A percentile compares a stretch with the other conserved stretches of the same genome.
Evolutionary conservation across 371 early-diverging fungal species (phyloP).

Genomic region (Funneliformis caledonium): DNA sequence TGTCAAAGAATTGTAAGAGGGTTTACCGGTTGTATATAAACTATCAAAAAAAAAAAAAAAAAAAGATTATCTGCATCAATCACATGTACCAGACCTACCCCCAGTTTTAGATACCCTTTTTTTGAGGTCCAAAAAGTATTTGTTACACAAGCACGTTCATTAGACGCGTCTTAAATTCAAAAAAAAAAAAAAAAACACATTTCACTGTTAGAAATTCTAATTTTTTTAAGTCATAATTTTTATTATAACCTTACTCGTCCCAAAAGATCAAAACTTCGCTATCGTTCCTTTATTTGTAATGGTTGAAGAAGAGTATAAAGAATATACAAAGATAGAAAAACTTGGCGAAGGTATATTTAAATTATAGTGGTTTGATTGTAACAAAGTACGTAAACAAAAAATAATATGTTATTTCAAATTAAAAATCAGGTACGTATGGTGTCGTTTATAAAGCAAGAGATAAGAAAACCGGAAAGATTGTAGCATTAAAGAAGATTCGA

Average conservation of each 20-base stretch:
- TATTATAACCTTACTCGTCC: too few species aligned
- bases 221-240: too few species aligned
- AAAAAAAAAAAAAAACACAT: too few species aligned
- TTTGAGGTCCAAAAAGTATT: too few species aligned
- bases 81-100: too few species aligned
- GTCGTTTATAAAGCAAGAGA: conserved; percentile 95
- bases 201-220: too few species aligned
- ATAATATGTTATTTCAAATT: background rate
- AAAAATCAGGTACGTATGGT: conserved; percentile 83
- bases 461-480: conserved; percentile 73
- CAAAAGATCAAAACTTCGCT: background rate
- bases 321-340: conserved; percentile 85
- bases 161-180: too few species aligned
- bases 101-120: too few species aligned
- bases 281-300: background rate
- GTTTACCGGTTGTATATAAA: background rate
- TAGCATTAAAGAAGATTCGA: conserved; percentile 96
- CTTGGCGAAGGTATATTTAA: conserved; percentile 79
- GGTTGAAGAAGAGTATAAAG: conserved; percentile 45
- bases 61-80: too few species aligned
- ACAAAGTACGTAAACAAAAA: background rate
- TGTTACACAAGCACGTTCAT: too few species aligned
- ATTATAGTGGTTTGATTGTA: background rate
- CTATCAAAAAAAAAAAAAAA: too few species aligned
- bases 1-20: background rate